A percentile compares a stretch with the other conserved stretches of the same genome.
Evolutionary conservation across 2,329 filamentous ascomycete species (phyloP).

Genomic region (Fusarium sulawesiense): DNA sequence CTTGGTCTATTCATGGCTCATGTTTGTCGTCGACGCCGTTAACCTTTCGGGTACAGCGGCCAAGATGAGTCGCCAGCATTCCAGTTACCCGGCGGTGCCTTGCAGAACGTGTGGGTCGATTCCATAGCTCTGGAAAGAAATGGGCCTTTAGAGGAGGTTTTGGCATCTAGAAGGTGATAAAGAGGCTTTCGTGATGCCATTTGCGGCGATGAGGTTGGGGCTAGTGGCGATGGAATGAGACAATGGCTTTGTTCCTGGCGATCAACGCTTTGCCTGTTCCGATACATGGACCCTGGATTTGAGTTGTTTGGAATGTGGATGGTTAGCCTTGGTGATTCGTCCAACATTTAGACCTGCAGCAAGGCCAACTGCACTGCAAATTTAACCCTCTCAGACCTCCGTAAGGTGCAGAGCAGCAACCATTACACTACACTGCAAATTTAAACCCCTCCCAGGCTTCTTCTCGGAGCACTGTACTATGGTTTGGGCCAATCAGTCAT

Average conservation of each 20-base stretch:
- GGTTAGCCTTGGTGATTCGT: no score
- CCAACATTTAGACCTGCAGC: no score
- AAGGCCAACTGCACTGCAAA: no score
- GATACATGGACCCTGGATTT: neutral
- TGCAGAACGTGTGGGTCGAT: neutral
- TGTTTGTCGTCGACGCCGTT: constrained; percentile 7
- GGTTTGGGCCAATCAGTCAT: no score
- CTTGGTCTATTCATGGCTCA: neutral
- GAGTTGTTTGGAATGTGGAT: constrained; percentile 22
- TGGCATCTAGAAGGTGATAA: neutral
- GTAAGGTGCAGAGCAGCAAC: no score
- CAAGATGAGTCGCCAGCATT: constrained; percentile 19
- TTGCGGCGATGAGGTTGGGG: constrained; percentile 10
- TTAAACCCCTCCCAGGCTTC: no score
- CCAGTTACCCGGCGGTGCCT: constrained; percentile 1
- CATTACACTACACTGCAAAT: no score
- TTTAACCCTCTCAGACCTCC: no score
- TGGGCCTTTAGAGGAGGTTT: fast-evolving
- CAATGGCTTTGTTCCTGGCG: constrained; percentile 25
- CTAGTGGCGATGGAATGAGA: constrained; percentile 21
- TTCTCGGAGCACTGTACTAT: no score
- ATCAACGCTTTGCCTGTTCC: neutral
- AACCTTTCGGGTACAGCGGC: constrained; percentile 19
- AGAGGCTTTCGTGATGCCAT: constrained; percentile 12
- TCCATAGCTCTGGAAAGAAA: neutral